Percentiles rank a stretch among this genome's conserved stretches.
Evolutionary conservation across 495 filamentous ascomycete species (phyloP).

Genomic region (Lindgomyces ingoldianus): DNA sequence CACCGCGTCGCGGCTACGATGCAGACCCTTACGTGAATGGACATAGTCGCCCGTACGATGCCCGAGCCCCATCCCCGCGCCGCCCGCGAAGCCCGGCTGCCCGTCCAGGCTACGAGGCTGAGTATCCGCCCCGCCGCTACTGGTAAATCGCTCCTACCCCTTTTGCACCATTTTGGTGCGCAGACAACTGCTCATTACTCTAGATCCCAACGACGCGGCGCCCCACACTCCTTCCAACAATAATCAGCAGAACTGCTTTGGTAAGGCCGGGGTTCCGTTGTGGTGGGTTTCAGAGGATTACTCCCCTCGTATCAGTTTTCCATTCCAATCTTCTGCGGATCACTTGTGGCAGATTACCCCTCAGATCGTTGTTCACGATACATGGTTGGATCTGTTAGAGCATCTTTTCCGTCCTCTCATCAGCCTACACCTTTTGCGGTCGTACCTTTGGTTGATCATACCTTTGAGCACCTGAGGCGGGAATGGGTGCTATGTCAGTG

Average conservation of each 20-base stretch:
- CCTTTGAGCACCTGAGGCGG: not conserved
- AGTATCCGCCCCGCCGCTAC: slow-evolving; percentile 44
- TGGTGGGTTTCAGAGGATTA: slow-evolving; percentile 2
- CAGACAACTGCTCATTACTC: not conserved
- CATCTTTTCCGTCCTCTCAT: too few relatives aligned
- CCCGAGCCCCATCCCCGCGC: slow-evolving; percentile 57
- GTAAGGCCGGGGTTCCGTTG: not conserved
- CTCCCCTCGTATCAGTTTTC: not conserved
- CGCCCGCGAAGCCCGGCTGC: slow-evolving; percentile 41
- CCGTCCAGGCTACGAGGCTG: slow-evolving; percentile 39
- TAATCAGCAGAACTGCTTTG: not conserved
- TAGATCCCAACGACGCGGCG: slow-evolving; percentile 3
- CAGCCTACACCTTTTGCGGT: too few relatives aligned
- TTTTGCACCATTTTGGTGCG: slow-evolving; percentile 4
- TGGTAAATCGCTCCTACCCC: slow-evolving; percentile 38
- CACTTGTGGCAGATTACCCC: not conserved
- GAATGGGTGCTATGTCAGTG: not conserved
- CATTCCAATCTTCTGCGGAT: not conserved
- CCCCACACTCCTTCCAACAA: slow-evolving; percentile 3
- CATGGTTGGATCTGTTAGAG: slow-evolving; percentile 5
- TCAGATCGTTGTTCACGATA: not conserved
- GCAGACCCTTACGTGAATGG: slow-evolving; percentile 67
- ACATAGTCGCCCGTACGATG: slow-evolving; percentile 57
- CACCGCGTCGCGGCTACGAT: slow-evolving; percentile 58
- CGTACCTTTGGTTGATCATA: too few relatives aligned